Conservation (phyloP, 2,329 filamentous ascomycete species). For the Penicillium sp. region DNA sequence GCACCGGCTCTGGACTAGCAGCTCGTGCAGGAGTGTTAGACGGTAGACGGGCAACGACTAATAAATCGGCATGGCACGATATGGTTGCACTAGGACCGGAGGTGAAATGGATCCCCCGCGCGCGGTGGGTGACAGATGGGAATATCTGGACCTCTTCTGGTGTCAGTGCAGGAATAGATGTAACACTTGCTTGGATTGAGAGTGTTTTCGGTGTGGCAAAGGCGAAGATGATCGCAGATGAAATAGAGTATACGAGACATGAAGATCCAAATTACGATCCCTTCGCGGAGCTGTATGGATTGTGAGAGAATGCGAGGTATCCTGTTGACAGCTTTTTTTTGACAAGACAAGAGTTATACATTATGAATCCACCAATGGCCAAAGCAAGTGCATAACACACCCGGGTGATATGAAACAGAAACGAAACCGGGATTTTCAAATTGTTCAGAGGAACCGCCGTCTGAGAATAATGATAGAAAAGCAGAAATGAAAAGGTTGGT, state of each 20-base stretch:
- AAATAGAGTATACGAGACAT: constrained; percentile 60
- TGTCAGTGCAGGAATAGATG: constrained; percentile 62
- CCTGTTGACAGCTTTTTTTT: neutral
- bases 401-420: neutral
- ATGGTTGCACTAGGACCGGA: constrained; percentile 49
- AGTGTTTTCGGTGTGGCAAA: constrained; percentile 54
- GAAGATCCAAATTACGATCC: constrained; percentile 52
- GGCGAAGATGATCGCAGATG: constrained; percentile 49
- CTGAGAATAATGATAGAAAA: neutral
- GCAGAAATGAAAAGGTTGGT: constrained; percentile 12
- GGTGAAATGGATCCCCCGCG: constrained; percentile 60
- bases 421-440: neutral
- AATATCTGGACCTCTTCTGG: constrained; percentile 67
- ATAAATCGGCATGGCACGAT: constrained; percentile 58
- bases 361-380: neutral
- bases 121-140: constrained; percentile 64
- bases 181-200: constrained; percentile 57
- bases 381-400: neutral
- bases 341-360: neutral
- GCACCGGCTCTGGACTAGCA: constrained; percentile 61
- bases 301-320: constrained; percentile 6
- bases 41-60: constrained; percentile 62
- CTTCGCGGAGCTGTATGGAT: constrained; percentile 46
- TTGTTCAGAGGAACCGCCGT: neutral
- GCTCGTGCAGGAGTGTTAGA: constrained; percentile 61